Evolutionary conservation across 1,139 yeast genomes (phyloP).

Genomic region (Magnusiomyces paraingens): DNA sequence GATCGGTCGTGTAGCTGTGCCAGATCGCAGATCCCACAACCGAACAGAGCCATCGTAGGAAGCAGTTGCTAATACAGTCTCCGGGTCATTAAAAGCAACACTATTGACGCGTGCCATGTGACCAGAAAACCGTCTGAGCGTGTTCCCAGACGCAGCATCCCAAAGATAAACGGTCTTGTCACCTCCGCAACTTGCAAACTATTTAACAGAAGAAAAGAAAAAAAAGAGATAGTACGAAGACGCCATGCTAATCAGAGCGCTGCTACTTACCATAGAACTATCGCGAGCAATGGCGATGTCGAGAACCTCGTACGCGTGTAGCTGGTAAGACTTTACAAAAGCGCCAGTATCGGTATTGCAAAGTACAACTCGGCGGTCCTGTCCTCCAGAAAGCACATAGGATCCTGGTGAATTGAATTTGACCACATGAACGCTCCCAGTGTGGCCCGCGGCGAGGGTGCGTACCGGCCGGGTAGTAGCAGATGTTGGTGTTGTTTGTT

Average conservation of each 20-base stretch:
- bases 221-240: neutral
- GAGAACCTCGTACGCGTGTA: constrained; percentile 33
- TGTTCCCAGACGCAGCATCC: constrained; percentile 31
- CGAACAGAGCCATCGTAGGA: constrained; percentile 34
- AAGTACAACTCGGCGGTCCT: constrained; percentile 28
- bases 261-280: constrained; percentile 20
- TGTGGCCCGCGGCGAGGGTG: constrained; percentile 16
- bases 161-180: constrained; percentile 33
- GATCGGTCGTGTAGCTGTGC: constrained; percentile 24
- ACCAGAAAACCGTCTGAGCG: constrained; percentile 21
- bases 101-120: constrained; percentile 32
- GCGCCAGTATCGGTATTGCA: constrained; percentile 29
- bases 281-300: constrained; percentile 30
- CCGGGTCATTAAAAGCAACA: constrained; percentile 27
- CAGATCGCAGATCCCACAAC: constrained; percentile 32
- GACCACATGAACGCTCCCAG: constrained; percentile 30
- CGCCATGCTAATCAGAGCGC: neutral
- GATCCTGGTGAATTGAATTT: constrained; percentile 28
- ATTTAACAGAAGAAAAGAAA: neutral
- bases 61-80: constrained; percentile 31
- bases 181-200: constrained; percentile 35
- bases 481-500: no score
- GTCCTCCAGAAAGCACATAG: constrained; percentile 30
- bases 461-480: no score
- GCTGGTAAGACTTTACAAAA: constrained; percentile 24